These are phyloP conservation scores for Rhipidocladum racemiflorum DNA, from an alignment of 176 grass and related monocot species.

Conservation along the genomic window DNA sequence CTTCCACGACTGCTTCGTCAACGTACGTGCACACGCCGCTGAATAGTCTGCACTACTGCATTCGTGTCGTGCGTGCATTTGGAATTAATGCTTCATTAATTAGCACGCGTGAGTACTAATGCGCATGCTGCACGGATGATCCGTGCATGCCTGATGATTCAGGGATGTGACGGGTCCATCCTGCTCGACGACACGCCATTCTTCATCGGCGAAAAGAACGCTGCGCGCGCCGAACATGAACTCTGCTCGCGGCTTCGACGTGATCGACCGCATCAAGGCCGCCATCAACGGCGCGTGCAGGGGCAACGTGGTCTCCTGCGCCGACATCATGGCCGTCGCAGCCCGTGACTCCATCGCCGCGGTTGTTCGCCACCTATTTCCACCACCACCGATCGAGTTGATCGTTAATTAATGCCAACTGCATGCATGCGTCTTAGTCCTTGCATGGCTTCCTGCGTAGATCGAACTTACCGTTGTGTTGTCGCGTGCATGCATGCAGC, in stretches of 20 bases:
- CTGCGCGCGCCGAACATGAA: constrained; percentile 52
- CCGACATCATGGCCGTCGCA: constrained; percentile 60
- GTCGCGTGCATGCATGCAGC: constrained; percentile 24
- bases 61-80: background rate
- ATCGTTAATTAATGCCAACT: too few relatives aligned
- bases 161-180: constrained; percentile 88
- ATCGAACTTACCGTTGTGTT: too few relatives aligned
- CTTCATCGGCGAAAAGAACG: constrained; percentile 77
- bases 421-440: too few relatives aligned
- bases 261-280: constrained; percentile 68
- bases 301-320: constrained; percentile 71
- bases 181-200: constrained; percentile 75
- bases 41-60: too few relatives aligned
- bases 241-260: constrained; percentile 66
- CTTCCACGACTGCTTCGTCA: constrained; percentile 91
- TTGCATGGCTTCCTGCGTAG: too few relatives aligned
- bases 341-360: constrained; percentile 75
- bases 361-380: too few relatives aligned
- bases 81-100: too few relatives aligned
- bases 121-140: background rate
- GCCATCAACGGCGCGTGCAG: constrained; percentile 57
- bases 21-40: constrained; percentile 16
- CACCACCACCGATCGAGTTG: background rate
- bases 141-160: background rate
- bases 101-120: too few relatives aligned